Base-by-base conservation (phyloP, 306 rosid genomes). In the Trifolium pratense region DNA sequence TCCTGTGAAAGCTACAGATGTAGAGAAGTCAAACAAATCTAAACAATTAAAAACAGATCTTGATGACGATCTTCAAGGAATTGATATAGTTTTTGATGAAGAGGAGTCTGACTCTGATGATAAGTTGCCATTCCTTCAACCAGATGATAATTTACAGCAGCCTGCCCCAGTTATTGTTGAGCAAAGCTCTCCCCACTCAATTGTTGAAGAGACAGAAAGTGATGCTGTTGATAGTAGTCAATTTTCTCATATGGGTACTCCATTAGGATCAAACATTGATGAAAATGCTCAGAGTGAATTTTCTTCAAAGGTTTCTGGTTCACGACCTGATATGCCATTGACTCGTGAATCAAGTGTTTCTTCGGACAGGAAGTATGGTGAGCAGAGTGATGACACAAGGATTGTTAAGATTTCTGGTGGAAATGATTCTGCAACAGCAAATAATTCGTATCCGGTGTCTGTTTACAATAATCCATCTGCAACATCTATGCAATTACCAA, bases 61-160 rank as follows among this genome's bases (percentile, higher is more conserved):
- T 37, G 96, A 94, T 25, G 99, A 94, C 73, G 99, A 94, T 79
- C 97, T 94, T 74, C 99, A 88, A 75, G 98, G 94, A 73, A 91
- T 94, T 80, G 97, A 94, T 87, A 94, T 94, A 48, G 95, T 89
- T 55, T 94, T 94, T 86, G 99, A 94, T 36, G 97, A 79, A 59
- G 99, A 94, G 85, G 99, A 90, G 75, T 90, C 96, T 5, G 97
- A 94, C 65, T 55, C 95, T 59, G 99, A 94, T 84, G 97, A 91
- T 81, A 90, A 90, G 78, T 80, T 94, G 82, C 93, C 88, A 64
- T 94, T 94, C 80, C 99, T 91, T 67, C 99, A 94, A 77, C 95
- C 85, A 9, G 99, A 94, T 82, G 96, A 88, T 75, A 87, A 77
- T 76, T 80, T 94, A 69, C 97, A 81, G 81, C 98, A 88, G 87